Conservation (phyloP, 805 yeast genomes). For the Myxozyma mucilagina region DNA sequence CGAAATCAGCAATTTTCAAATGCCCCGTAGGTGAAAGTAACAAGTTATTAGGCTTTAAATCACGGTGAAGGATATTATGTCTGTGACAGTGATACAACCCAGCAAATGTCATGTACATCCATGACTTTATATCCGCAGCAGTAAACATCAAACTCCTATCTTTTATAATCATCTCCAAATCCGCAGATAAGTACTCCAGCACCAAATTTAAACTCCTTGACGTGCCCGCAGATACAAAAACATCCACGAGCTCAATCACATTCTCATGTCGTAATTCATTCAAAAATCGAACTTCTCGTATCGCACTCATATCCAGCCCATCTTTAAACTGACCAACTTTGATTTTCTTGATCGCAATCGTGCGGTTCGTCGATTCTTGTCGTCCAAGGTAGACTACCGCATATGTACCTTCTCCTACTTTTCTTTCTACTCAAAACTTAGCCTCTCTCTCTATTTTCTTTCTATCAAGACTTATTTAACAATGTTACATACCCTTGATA, state of each 20-base stretch:
- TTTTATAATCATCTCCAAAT: slow-evolving; percentile 83
- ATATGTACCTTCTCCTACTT: slow-evolving; percentile 98
- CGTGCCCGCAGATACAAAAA: slow-evolving; percentile 54
- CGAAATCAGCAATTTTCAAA: slow-evolving; percentile 95
- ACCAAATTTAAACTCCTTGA: slow-evolving; percentile 69
- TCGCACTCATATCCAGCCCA: slow-evolving; percentile 96
- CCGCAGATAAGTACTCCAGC: slow-evolving; percentile 90
- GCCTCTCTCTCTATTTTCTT: too few relatives aligned
- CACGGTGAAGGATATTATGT: slow-evolving; percentile 80
- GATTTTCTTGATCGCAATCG: slow-evolving; percentile 91
- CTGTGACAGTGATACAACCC: slow-evolving; percentile 97
- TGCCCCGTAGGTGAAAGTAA: slow-evolving; percentile 84
- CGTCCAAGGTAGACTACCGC: slow-evolving; percentile 74
- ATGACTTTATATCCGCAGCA: slow-evolving; percentile 85
- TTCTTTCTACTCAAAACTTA: slow-evolving; percentile 66
- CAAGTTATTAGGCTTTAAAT: slow-evolving; percentile 52
- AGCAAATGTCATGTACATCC: slow-evolving; percentile 91
- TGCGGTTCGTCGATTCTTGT: slow-evolving; percentile 49
- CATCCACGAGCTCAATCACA: slow-evolving; percentile 86
- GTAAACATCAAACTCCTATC: slow-evolving; percentile 74
- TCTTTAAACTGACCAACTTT: slow-evolving; percentile 92
- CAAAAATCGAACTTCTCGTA: slow-evolving; percentile 85
- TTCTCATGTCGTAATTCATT: slow-evolving; percentile 78
- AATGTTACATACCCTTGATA: slow-evolving; percentile 10
- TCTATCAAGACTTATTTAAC: neutral